Evolutionary conservation across 495 filamentous ascomycete species (phyloP).

Genomic region (Aspergillus carlsbadensis): DNA sequence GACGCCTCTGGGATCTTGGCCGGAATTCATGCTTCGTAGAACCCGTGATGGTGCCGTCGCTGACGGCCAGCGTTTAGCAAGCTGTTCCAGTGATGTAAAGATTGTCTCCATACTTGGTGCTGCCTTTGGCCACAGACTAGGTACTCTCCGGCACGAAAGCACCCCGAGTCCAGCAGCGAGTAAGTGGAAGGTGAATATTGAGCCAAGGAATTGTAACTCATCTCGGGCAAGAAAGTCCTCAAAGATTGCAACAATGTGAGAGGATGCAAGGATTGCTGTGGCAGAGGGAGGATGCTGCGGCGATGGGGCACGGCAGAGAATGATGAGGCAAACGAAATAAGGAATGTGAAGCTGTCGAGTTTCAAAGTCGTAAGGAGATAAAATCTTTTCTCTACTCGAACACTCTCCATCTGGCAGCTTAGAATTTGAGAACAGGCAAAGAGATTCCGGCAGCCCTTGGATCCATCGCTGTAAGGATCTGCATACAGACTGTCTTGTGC

Average conservation of each 20-base stretch:
- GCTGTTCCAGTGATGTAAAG: conserved; percentile 24
- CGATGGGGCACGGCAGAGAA: conserved; percentile 20
- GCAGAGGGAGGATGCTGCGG: conserved; percentile 18
- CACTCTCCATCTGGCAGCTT: too few species aligned
- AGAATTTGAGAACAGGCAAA: too few species aligned
- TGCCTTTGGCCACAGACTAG: conserved; percentile 16
- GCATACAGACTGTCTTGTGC: too few species aligned
- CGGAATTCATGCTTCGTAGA: conserved; percentile 18
- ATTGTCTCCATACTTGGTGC: conserved; percentile 17
- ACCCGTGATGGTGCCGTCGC: conserved; percentile 24
- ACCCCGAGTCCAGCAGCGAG: conserved; percentile 25
- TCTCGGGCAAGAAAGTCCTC: conserved; percentile 30
- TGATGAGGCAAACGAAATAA: conserved; percentile 26
- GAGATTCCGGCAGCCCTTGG: too few species aligned
- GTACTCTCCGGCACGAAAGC: conserved; percentile 18
- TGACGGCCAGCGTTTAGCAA: conserved; percentile 26
- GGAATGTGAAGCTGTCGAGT: conserved; percentile 25
- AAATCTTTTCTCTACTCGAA: background rate
- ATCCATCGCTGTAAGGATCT: too few species aligned
- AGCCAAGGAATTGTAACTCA: conserved; percentile 24
- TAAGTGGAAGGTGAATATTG: conserved; percentile 28
- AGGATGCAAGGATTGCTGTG: conserved; percentile 22
- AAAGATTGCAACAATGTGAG: conserved; percentile 23
- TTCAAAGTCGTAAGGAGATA: conserved; percentile 22
- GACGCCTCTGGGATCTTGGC: background rate